phyloP scores from a whole-genome alignment of 345 rosid species.

The Pseudoturritis turrita region DNA sequence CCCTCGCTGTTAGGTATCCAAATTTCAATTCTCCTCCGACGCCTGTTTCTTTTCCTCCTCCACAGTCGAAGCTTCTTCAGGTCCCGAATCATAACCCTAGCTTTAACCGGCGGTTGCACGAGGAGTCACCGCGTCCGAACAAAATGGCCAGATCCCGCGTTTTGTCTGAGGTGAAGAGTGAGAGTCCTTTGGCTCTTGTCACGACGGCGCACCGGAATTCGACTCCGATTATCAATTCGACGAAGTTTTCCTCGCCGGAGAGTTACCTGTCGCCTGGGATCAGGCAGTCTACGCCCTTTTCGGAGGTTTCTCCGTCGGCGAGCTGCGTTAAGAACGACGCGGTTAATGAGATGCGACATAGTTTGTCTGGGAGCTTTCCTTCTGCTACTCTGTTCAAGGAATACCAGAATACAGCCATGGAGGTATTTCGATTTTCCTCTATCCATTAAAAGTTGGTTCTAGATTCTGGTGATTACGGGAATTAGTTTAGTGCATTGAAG shows the following conservation, averaged over 20 bases:
- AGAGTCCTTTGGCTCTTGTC: slow-evolving; percentile 55
- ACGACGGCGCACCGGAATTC: slow-evolving; percentile 21
- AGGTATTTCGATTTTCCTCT: slow-evolving; percentile 39
- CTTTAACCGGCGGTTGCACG: not conserved
- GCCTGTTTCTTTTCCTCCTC: slow-evolving; percentile 47
- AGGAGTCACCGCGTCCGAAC: slow-evolving; percentile 42
- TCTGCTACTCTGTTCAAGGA: slow-evolving; percentile 85
- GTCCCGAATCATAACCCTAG: slow-evolving; percentile 18
- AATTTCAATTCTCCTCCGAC: slow-evolving; percentile 49
- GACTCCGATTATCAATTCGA: slow-evolving; percentile 20
- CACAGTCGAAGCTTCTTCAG: slow-evolving; percentile 36
- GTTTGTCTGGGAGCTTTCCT: slow-evolving; percentile 78
- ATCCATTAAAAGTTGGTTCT: not conserved
- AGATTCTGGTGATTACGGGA: not conserved
- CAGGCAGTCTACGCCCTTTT: slow-evolving; percentile 28
- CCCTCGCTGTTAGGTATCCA: slow-evolving; percentile 52
- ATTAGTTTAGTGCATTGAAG: slow-evolving; percentile 13
- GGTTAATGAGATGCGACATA: slow-evolving; percentile 51
- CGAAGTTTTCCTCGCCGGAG: slow-evolving; percentile 49
- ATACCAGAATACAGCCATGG: slow-evolving; percentile 85
- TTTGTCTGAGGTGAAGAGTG: slow-evolving; percentile 43
- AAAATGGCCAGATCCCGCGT: slow-evolving; percentile 52
- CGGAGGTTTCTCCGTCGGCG: slow-evolving; percentile 37
- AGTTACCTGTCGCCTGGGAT: slow-evolving; percentile 70
- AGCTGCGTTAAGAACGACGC: slow-evolving; percentile 38